Evolutionary conservation across 2,329 filamentous ascomycete genomes (phyloP), one percentile per base, ranked within the genome.

Genomic region (Saccharata proteae): DNA sequence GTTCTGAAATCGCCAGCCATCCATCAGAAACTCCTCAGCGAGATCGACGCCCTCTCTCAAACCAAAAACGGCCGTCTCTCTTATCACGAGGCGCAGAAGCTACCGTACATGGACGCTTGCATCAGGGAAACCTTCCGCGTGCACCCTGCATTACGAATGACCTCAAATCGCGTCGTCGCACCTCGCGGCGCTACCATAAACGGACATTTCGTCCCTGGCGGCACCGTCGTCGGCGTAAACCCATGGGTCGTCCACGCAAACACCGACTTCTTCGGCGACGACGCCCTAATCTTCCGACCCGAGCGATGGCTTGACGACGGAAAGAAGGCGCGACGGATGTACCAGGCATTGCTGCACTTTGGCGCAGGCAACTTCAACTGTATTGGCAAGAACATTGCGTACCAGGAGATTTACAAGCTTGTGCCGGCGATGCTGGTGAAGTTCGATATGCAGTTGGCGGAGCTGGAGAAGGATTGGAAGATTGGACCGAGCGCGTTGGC

Each of bases 111-210:
- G 4, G 78, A 85, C 45, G 81, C 80, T 3, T 76, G 74, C 34
- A 67, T 88, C 44, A 80, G 86, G 46, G 82, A 90, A 52, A 71
- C 77, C 4, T 81, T 86, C 59, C 71, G 80, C 9, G 49, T 84
- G 43, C 79, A 86, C 49, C 81, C 82, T 0, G 78, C 80, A 0
- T 67, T 77, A 0, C 81, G 80, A 0, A 58, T 86, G 5, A 74
- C 76, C 0, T 62, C 86, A 24, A 81, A 88, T 53, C 69, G 82
- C 37, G 62, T 86, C 26, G 77, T 82, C 0, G 81, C 81, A 0
- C 54, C 63, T 0, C 61, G 68, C 13, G 79, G 79, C 7, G 62
- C 67, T 15, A 69, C 75, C 25, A 76, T 84, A 30, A n/a, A 52
- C 17, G 47, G 55, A 17, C 51, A 51, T 34, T 57, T 47, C 29